Base-by-base conservation (phyloP, 2,329 filamentous ascomycete species). In the Ophiostoma piceae region DNA sequence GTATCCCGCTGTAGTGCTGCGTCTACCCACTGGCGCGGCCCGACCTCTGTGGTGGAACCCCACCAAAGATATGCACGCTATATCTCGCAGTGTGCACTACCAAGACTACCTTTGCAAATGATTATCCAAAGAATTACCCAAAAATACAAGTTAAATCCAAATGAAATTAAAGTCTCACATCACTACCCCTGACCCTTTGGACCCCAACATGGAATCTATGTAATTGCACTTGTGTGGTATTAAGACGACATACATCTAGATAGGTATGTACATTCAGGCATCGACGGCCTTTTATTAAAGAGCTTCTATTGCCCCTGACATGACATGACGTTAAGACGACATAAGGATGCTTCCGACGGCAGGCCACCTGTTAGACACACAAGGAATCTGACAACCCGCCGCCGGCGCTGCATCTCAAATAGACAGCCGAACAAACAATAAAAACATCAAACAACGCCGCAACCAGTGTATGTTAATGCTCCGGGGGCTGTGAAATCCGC, bases 391-490 rank as follows among this genome's bases (percentile, higher is more conserved):
- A 39, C 32, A 64, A 19, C 35, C 32, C 8, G 35, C 62, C 6
- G 62, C 62, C 62, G 35, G 32, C 22, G 16, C 16, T 37, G 60
- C 19, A 8, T 26, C 43, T 22, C 35, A 8, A 51, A 39, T 29
- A 62, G 66, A 51, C 39, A 54, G 26, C 66, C 43, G 37, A 68
- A 70, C 29, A 51, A 70, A 66, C 43, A 35, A 57, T 67, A 51
- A 39, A 65, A 39, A 65, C 62, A 39, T 65, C 62, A 65, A 65
- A n/a, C 60, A 70, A 71, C 69, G 67, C 64, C 69, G 66, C 43
- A 47, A 67, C 68, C 66, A 67, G 66, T 71, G 68, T 68, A 69
- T 71, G 47, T 69, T 71, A 41, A 71, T 71, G 68, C 66, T 68
- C 47, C 68, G 66, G 22, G 51, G 64, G 67, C 41, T 69, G 65